Base-by-base conservation (phyloP, 345 rosid genomes). In the Eucalyptus dawsonii region DNA sequence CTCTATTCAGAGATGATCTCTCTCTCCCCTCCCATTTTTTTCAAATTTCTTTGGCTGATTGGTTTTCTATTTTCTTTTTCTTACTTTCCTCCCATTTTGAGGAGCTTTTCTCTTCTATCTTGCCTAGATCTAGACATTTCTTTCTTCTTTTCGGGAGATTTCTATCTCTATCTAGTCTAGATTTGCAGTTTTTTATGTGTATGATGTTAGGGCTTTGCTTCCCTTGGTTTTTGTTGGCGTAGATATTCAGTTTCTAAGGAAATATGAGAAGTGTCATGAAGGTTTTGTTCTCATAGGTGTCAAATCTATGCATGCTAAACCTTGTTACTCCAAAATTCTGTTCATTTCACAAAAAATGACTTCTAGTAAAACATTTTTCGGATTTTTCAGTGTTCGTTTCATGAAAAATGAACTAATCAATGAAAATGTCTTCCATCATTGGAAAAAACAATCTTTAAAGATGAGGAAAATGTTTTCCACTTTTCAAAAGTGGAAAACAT, bases 341-440 rank as follows among this genome's bases (percentile, higher is more conserved):
- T 50, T 50, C 2, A 2, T 50, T 14, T 50, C 0, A 50, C 1
- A 0, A 6, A 50, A 50, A 50, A 50, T 50, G 7, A 50, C 7
- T 50, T 50, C 1, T 5, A 5, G 6, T 1, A 50, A 50, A 50
- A 50, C 3, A 50, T 50, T 2, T 50, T 50, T 50, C 51, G 7
- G 17, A 50, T 50, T 14, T 50, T 50, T 2, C 1, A 5, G 1
- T 50, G 51, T 50, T 50, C 0, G 3, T 14, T 50, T 50, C 0
- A 50, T 3, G 51, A 50, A 50, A 50, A 50, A 50, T 50, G 16
- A 50, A 50, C 0, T 50, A 50, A 14, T 50, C 0, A 50, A 50
- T 2, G 3, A 50, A 50, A 50, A 14, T 50, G 51, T 50, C 1
- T 50, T 50, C 17, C 17, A 50, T 50, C 51, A 50, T 50, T 50